These are phyloP conservation scores for Daldinia concentrica DNA, from an alignment of 495 filamentous ascomycete genomes.

Conservation along the genomic window DNA sequence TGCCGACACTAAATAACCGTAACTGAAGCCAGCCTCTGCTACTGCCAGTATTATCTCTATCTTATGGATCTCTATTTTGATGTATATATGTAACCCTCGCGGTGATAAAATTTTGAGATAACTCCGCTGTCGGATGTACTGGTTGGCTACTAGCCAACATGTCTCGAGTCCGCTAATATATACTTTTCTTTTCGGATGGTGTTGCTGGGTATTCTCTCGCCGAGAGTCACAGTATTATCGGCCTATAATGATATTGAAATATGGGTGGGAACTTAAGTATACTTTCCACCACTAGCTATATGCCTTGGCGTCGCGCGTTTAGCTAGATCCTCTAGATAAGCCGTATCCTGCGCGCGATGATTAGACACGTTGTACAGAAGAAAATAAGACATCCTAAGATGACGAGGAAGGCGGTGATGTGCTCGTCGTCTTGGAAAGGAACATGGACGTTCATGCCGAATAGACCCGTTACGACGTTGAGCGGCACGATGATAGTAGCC, in stretches of 20 bases:
- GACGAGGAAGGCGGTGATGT: constrained; percentile 79
- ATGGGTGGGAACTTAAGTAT: background rate
- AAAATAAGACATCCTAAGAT: constrained; percentile 73
- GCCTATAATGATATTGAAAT: background rate
- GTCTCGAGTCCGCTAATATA: background rate
- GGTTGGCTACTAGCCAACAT: background rate
- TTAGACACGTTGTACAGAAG: constrained; percentile 65
- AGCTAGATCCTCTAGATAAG: constrained; percentile 34
- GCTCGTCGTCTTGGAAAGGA: constrained; percentile 67
- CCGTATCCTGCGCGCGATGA: constrained; percentile 35
- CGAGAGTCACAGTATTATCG: no score
- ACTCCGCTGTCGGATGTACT: background rate
- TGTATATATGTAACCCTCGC: background rate
- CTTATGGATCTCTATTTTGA: background rate
- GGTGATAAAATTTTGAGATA: background rate
- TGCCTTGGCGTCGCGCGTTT: background rate
- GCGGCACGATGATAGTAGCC: constrained; percentile 93
- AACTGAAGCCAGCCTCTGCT: background rate
- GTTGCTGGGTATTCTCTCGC: background rate
- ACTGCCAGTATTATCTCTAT: background rate
- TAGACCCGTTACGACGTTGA: constrained; percentile 93
- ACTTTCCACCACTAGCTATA: background rate
- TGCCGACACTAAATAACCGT: background rate
- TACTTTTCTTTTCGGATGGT: no score
- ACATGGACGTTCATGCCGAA: constrained; percentile 97